These are phyloP conservation scores for Agaricus subrufescens DNA, from an alignment of 768 basidiomycete species.

Conservation along the genomic window DNA sequence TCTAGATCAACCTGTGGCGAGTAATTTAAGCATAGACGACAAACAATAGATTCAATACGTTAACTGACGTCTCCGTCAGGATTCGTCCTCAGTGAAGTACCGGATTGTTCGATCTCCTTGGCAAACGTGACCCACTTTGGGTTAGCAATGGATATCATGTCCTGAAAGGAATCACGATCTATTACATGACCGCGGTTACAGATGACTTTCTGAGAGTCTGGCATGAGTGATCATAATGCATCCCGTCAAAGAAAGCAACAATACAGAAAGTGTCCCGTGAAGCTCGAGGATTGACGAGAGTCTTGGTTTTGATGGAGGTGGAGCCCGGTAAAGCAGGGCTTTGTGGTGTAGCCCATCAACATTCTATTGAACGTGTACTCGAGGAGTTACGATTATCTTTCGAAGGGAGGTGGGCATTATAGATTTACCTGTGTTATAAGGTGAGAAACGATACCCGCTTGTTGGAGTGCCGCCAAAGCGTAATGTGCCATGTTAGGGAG, in stretches of 20 bases:
- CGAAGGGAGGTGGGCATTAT: background rate
- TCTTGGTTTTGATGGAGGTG: conserved; percentile 26
- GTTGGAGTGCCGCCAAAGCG: conserved; percentile 78
- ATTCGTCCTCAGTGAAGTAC: conserved; percentile 69
- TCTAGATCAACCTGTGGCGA: conserved; percentile 68
- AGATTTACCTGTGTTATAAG: conserved; percentile 69
- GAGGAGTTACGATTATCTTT: no score
- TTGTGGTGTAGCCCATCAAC: conserved; percentile 95
- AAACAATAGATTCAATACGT: background rate
- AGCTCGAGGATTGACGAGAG: conserved; percentile 64
- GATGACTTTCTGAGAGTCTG: conserved; percentile 53
- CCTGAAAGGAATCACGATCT: conserved; percentile 67
- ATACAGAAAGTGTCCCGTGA: conserved; percentile 83
- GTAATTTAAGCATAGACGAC: background rate
- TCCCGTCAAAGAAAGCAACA: background rate
- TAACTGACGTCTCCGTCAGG: conserved; percentile 85
- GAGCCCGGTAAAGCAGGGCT: conserved; percentile 42
- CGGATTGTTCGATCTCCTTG: conserved; percentile 56
- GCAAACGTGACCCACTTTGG: conserved; percentile 74
- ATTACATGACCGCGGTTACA: conserved; percentile 72
- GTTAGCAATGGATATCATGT: conserved; percentile 65
- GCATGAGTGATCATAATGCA: background rate
- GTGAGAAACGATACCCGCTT: conserved; percentile 51
- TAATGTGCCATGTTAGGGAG: conserved; percentile 88
- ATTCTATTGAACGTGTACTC: conserved; percentile 35